Evolutionary conservation across 2,329 filamentous ascomycete species (phyloP), one percentile per base, ranked within the genome.

Genomic region (Hymenoscyphus fraxineus): DNA sequence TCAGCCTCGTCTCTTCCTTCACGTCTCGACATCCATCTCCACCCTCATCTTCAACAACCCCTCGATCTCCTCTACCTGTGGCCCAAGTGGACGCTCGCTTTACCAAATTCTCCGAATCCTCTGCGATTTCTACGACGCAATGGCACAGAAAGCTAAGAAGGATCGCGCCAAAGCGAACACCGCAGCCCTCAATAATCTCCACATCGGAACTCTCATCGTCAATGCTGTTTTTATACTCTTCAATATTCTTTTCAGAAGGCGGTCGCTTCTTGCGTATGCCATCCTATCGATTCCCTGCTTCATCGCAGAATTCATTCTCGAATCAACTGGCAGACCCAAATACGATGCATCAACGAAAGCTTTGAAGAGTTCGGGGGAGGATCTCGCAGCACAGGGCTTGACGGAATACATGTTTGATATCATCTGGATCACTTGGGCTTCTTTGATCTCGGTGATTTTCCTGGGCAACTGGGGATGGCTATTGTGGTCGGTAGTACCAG

Each of bases 341-440:
- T 91, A 88, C 75, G 76, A 87, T 27, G 79, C 80, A 32, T 88
- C 86, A 58, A 72, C 68, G 44, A 72, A 72, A 54, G 66, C 71
- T 2, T 81, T 98, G 67, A 88, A 86, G 75, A 86, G 84, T 39
- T 82, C 91, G 0, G 94, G 95, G 55, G 93, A 98, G 76, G 95
- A 99, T 76, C 85, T 99, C 60, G 87, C 90, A 61, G 91, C 92
- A 10, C 85, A 89, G 40, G 95, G 95, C 4, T 80, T 99, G 80
- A 98, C 94, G 12, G 95, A 97, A 79, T 98, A 96, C 81, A 92
- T 98, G 90, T 99, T 96, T 84, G 95, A 99, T 79, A 86, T 97
- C 59, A 81, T 97, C 61, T 98, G 97, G 85, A 92, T 96, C 80
- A 97, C 93, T 0, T 97, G 93, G 88, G 88, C 86, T 12, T 90